Evolutionary conservation across 805 yeast genomes (phyloP), one percentile per base, ranked within the genome.

Genomic region (Lachancea dasiensis): DNA sequence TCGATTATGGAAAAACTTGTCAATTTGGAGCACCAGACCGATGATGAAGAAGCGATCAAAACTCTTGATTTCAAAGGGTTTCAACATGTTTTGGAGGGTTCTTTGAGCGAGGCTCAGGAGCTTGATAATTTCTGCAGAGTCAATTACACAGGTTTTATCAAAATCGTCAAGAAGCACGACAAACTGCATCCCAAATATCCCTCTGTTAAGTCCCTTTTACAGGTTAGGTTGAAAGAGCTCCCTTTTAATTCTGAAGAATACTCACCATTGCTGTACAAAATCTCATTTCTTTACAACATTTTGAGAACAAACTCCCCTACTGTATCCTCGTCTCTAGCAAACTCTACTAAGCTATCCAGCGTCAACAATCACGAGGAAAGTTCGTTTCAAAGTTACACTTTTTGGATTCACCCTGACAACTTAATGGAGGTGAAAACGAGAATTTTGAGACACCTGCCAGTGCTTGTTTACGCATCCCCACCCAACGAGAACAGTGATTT

Each of bases 391-490:
- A 79, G 86, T 11, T 79, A 81, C 63, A 86, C 85, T 64, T 90
- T 90, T 62, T 90, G 98, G 98, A 73, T 92, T 30, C 97, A 90
- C 60, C 89, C 90, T n/a, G 98, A 92, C 51, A 84, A 86, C 58
- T 60, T 92, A 58, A 89, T 90, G 96, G 97, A 90, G 65, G 95
- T 89, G 39, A 90, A 90, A 67, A 86, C 97, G n/a, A 79, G 87
- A 43, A 85, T 90, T 48, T 73, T 90, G 57, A 81, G 97, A 60
- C 95, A 86, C 53, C 73, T 90, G 48, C 98, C 98, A 1, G 95
- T 89, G 5, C 71, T 90, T 45, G 83, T 90, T 33, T 92, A 87
- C 51, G 65, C 67, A 27, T 52, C 63, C 3, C 60, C 61, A 4
- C 60, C 63, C 5, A 46, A 50, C 55, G 73, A 58, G 22, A 52